Evolutionary conservation across 2,329 filamentous ascomycete genomes (phyloP).

Genomic region (Myriosclerotinia duriaeana): DNA sequence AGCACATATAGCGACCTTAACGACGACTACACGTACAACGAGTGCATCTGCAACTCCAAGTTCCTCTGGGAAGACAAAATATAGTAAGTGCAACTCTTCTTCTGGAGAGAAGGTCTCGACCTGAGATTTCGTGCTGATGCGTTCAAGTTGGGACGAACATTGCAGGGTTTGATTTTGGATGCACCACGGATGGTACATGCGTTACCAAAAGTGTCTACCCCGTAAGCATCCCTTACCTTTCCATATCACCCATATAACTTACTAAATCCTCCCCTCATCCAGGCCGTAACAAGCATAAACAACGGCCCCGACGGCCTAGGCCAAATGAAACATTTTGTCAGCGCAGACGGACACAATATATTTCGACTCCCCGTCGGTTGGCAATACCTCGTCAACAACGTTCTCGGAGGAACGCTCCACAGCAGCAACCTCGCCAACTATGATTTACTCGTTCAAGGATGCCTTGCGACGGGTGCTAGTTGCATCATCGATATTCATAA

Average conservation of each 20-base stretch:
- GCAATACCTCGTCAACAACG: conserved; percentile 58
- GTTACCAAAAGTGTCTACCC: conserved; percentile 38
- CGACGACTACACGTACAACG: conserved; percentile 8
- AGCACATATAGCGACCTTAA: conserved; percentile 7
- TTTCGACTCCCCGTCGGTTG: conserved; percentile 57
- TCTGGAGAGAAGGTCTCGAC: not conserved
- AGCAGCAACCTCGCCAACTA: conserved; percentile 51
- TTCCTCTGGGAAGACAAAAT: conserved; percentile 29
- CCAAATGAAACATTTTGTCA: conserved; percentile 41
- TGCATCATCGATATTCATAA: conserved; percentile 63
- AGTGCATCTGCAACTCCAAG: not conserved
- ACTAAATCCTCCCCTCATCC: not conserved
- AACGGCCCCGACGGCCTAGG: conserved; percentile 40
- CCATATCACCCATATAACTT: not conserved
- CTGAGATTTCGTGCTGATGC: not conserved
- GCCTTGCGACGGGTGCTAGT: conserved; percentile 54
- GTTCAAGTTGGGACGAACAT: conserved; percentile 35
- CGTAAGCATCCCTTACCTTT: not conserved
- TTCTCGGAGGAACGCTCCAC: conserved; percentile 52
- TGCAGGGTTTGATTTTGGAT: conserved; percentile 51
- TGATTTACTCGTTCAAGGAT: conserved; percentile 56
- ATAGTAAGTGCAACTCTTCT: conserved; percentile 25
- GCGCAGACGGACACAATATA: conserved; percentile 47
- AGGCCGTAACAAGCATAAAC: conserved; percentile 37
- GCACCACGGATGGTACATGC: conserved; percentile 45